Percentiles rank a stretch among this genome's conserved stretches.
These are phyloP conservation scores for Annulohypoxylon nitens DNA, from an alignment of 495 filamentous ascomycete species.

Conservation along the genomic window DNA sequence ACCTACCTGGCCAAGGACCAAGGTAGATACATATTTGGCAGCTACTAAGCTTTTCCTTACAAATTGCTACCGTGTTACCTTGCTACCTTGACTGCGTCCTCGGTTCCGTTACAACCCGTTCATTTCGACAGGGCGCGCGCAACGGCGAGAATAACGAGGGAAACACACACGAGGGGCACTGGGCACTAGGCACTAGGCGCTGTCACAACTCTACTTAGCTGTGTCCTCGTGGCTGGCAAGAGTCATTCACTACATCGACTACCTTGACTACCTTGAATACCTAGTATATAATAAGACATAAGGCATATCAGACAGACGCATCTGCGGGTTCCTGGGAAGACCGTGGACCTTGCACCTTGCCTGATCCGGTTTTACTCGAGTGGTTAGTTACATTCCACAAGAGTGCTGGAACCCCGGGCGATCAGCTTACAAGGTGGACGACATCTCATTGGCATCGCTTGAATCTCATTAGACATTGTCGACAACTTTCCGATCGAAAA, in stretches of 20 bases:
- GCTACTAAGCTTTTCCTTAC: constrained; percentile 1
- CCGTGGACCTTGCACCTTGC: constrained; percentile 31
- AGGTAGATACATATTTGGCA: constrained; percentile 24
- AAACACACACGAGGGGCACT: constrained; percentile 11
- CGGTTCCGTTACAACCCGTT: constrained; percentile 21
- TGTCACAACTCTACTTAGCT: constrained; percentile 23
- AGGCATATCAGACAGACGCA: constrained; percentile 32
- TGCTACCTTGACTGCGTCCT: constrained; percentile 33
- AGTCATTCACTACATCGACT: constrained; percentile 30
- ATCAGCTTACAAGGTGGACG: constrained; percentile 40
- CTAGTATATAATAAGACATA: constrained; percentile 26
- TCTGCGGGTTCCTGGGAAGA: constrained; percentile 39
- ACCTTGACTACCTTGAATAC: too few species aligned
- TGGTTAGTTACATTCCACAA: constrained; percentile 38
- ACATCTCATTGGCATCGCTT: constrained; percentile 24
- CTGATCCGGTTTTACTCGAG: constrained; percentile 40
- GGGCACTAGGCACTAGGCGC: background rate
- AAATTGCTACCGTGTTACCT: background rate
- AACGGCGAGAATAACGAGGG: constrained; percentile 18
- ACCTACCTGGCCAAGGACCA: constrained; percentile 12
- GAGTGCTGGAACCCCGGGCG: constrained; percentile 18
- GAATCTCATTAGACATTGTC: constrained; percentile 28
- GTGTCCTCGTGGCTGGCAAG: constrained; percentile 40
- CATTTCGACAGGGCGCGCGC: constrained; percentile 41
- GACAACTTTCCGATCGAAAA: constrained; percentile 20